Evolutionary conservation across 2,329 filamentous ascomycete genomes (phyloP).

Genomic region (Karstenula rhodostoma): DNA sequence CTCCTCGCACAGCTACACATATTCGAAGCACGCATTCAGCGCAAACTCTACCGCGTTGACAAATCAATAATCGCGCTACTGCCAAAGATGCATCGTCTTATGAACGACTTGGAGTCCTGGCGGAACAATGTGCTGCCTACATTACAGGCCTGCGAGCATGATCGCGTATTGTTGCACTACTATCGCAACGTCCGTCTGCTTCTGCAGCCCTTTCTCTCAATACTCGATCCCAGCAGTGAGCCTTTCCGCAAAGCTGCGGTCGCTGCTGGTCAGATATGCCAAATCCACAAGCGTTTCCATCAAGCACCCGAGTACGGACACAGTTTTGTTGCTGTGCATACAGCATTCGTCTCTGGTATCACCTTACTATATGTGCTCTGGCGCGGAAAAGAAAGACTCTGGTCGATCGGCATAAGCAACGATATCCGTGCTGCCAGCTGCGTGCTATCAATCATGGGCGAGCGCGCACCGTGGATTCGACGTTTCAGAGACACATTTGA

Average conservation of each 20-base stretch:
- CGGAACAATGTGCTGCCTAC: conserved; percentile 49
- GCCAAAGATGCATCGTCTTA: conserved; percentile 59
- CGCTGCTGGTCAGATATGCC: conserved; percentile 54
- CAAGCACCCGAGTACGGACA: conserved; percentile 53
- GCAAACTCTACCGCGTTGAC: conserved; percentile 62
- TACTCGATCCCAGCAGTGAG: conserved; percentile 56
- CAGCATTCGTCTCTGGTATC: conserved; percentile 54
- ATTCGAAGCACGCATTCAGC: conserved; percentile 60
- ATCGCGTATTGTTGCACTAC: conserved; percentile 61
- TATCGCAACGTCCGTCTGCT: conserved; percentile 60
- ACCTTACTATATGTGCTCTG: conserved; percentile 52
- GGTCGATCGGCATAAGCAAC: conserved; percentile 59
- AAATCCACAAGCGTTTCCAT: conserved; percentile 54
- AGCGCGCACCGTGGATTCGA: conserved; percentile 56
- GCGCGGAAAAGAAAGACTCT: conserved; percentile 56
- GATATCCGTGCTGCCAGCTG: conserved; percentile 60
- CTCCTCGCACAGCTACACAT: conserved; percentile 56
- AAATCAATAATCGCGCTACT: conserved; percentile 53
- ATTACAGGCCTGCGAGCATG: conserved; percentile 49
- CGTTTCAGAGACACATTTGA: conserved; percentile 24
- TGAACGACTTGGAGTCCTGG: conserved; percentile 59
- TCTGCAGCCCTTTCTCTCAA: conserved; percentile 60
- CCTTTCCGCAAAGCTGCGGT: conserved; percentile 56
- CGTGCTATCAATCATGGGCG: conserved; percentile 60
- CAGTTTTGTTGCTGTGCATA: conserved; percentile 55